A percentile compares a stretch with the other conserved stretches of the same genome.
phyloP scores from a whole-genome alignment of 1,284 basidiomycete species.

The Cutaneotrichosporon curvatum region DNA sequence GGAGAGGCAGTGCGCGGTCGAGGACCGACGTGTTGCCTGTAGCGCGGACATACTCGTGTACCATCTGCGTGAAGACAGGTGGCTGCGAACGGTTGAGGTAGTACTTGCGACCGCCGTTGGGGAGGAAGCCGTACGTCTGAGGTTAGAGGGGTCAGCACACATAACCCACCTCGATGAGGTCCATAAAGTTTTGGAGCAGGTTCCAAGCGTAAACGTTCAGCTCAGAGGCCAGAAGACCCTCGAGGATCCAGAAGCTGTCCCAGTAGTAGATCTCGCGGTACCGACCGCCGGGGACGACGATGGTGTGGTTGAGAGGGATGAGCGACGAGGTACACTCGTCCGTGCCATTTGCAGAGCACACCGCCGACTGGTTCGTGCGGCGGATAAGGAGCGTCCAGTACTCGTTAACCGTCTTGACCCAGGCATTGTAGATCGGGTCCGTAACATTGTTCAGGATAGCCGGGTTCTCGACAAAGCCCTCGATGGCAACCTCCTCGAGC shows the following conservation, averaged over 20 bases:
- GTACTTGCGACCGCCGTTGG: conserved; percentile 66
- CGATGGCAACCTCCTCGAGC: conserved; percentile 58
- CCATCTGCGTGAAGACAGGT: conserved; percentile 74
- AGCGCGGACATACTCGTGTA: conserved; percentile 56
- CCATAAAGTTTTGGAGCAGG: conserved; percentile 86
- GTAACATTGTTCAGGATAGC: conserved; percentile 65
- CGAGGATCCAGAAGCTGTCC: conserved; percentile 66
- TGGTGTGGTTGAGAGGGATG: conserved; percentile 81
- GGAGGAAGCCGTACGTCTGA: conserved; percentile 65
- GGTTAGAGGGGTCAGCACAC: neutral
- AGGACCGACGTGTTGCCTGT: conserved; percentile 60
- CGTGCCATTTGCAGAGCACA: conserved; percentile 53
- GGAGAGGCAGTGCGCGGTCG: conserved; percentile 57
- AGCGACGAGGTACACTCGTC: conserved; percentile 68
- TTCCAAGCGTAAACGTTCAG: conserved; percentile 65
- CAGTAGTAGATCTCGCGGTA: conserved; percentile 52
- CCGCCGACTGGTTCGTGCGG: conserved; percentile 59
- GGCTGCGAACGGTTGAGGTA: conserved; percentile 83
- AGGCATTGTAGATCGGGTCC: conserved; percentile 64
- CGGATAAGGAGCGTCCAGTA: conserved; percentile 73
- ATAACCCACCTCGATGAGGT: conserved; percentile 58
- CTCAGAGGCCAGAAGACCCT: conserved; percentile 72
- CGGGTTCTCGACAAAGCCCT: conserved; percentile 58
- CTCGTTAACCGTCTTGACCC: conserved; percentile 66
- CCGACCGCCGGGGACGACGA: conserved; percentile 76